Conservation (phyloP, 177 flowering plant species). For the Tripterygium wilfordii region DNA sequence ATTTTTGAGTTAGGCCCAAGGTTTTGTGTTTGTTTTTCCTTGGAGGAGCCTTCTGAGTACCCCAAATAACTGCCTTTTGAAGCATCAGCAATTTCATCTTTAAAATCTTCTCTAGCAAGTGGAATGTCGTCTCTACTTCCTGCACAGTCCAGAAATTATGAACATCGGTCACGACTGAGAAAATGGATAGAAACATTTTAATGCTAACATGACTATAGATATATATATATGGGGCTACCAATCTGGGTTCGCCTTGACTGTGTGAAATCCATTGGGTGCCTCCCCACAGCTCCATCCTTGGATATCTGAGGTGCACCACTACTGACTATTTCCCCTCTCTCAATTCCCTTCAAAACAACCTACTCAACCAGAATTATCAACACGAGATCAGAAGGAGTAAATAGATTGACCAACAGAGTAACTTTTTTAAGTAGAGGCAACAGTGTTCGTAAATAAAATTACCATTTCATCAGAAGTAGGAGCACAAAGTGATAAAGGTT, state of each 20-base stretch:
- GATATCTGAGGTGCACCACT: conserved; percentile 72
- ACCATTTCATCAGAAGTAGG: conserved; percentile 88
- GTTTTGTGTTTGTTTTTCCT: conserved; percentile 29
- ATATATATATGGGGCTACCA: too few relatives aligned
- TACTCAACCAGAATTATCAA: conserved; percentile 20
- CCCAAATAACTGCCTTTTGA: conserved; percentile 20
- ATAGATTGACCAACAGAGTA: too few relatives aligned
- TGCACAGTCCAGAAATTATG: conserved; percentile 24
- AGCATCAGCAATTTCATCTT: conserved; percentile 31
- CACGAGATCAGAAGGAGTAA: not conserved
- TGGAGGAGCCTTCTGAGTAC: conserved; percentile 25
- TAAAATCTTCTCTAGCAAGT: conserved; percentile 35
- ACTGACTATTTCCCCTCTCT: conserved; percentile 74
- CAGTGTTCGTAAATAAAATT: too few relatives aligned
- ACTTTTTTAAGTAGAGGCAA: too few relatives aligned
- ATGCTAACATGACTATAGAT: too few relatives aligned
- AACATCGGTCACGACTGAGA: too few relatives aligned
- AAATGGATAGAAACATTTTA: too few relatives aligned
- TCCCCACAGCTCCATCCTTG: conserved; percentile 65
- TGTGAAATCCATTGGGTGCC: conserved; percentile 37
- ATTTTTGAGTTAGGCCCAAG: conserved; percentile 26
- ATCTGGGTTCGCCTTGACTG: conserved; percentile 51
- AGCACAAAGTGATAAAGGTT: conserved; percentile 78
- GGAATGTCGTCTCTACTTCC: conserved; percentile 72
- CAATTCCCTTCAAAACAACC: conserved; percentile 82